A percentile compares a stretch with the other conserved stretches of the same genome.
Conservation (phyloP, 2,329 filamentous ascomycete species). For the Pyrenophora tritici-repentis region DNA sequence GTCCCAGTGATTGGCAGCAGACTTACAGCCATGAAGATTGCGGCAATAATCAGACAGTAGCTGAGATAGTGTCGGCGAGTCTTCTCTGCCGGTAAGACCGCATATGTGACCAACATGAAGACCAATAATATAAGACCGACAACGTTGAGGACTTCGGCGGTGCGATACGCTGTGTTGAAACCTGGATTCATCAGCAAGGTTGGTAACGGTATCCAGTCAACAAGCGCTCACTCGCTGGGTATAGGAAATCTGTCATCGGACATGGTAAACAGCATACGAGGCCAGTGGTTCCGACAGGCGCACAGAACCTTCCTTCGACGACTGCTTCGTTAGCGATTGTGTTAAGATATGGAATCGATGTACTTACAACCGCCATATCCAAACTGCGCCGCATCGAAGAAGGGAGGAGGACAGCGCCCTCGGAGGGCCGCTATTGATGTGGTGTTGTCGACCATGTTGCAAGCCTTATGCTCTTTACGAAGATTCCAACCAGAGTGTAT, state of each 20-base stretch:
- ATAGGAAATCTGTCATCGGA: slow-evolving; percentile 79
- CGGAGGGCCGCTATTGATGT: slow-evolving; percentile 38
- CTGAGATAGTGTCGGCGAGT: slow-evolving; percentile 93
- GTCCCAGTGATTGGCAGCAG: neutral
- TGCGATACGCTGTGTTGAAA: slow-evolving; percentile 62
- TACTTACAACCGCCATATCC: slow-evolving; percentile 69
- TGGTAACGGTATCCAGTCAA: slow-evolving; percentile 11
- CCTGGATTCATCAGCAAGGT: slow-evolving; percentile 38
- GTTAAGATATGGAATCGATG: neutral
- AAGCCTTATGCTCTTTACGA: slow-evolving; percentile 13
- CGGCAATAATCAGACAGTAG: slow-evolving; percentile 78
- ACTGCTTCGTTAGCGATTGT: slow-evolving; percentile 51
- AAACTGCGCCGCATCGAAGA: slow-evolving; percentile 68
- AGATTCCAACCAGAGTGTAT: slow-evolving; percentile 30
- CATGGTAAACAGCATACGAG: slow-evolving; percentile 86
- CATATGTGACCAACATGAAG: slow-evolving; percentile 81
- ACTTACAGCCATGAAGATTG: slow-evolving; percentile 79
- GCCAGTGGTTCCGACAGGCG: slow-evolving; percentile 51
- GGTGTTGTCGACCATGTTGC: slow-evolving; percentile 24
- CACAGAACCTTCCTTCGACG: slow-evolving; percentile 63
- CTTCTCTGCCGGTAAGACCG: slow-evolving; percentile 80
- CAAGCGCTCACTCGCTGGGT: slow-evolving; percentile 58
- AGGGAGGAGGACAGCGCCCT: slow-evolving; percentile 69
- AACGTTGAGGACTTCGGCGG: slow-evolving; percentile 84
- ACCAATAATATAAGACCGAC: slow-evolving; percentile 71